Base-by-base conservation (phyloP, 169 alveolate species). In the Cryptosporidium felis region DNA sequence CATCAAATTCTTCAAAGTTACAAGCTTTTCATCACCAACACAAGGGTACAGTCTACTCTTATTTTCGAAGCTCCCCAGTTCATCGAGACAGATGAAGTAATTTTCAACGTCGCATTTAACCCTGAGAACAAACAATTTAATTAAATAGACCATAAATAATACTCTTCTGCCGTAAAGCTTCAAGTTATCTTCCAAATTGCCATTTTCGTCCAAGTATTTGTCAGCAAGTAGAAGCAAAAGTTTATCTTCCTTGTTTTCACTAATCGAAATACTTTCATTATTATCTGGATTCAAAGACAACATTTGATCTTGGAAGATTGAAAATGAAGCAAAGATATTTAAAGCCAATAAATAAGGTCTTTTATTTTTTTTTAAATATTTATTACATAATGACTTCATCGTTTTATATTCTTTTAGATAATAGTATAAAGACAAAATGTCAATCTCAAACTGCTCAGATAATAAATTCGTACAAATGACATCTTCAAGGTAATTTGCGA, bases 381-480 rank as follows among this genome's bases (percentile, higher is more conserved):
- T 74, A 36, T 74, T 74, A 21, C 85, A 74, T 1, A 38, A 16
- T 0, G 49, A 14, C 28, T 74, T 49, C 63, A 49, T 34, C 1
- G 60, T 51, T 10, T 53, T 16, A 38, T 38, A 74, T 3, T 56
- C 67, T 12, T 56, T 53, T 34, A 74, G 56, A 26, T 56, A 74
- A 53, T 40, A 74, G 32, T 40, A 53, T 18, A 74, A 47, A 36
- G 85, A 74, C 30, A 74, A 53, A 49, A 28, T 51, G 56, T 74
- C 85, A 53, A 34, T 53, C 23, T 49, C 74, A 74, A 74, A 56
- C 26, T 74, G 58, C 18, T 74, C 85, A 23, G 60, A 21, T 56
- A 74, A 34, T 9, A 74, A 38, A 53, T 23, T 23, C 12, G 12
- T 26, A 1, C 23, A 36, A 53, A 41, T 34, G 21, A 41, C 67